A percentile compares a stretch with the other conserved stretches of the same genome.
phyloP scores from a whole-genome alignment of 129 eudicot genomes.

The Tagetes patula region DNA sequence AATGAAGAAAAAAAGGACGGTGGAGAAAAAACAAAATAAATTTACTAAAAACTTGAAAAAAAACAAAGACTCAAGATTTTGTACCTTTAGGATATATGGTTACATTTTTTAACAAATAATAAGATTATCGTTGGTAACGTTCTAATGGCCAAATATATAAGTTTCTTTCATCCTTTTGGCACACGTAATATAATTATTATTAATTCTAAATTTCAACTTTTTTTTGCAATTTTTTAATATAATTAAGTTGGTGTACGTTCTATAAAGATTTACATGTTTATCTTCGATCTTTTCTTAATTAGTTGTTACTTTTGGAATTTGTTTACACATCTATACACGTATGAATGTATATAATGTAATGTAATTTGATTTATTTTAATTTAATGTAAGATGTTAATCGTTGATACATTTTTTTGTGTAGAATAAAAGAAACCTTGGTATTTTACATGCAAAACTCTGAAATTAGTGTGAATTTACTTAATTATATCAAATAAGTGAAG shows the following conservation, averaged over 20 bases:
- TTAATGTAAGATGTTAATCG: too few species aligned
- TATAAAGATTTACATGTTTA: neutral
- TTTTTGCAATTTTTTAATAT: neutral
- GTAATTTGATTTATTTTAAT: neutral
- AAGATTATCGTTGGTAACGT: constrained; percentile 14
- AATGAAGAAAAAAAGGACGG: constrained; percentile 52
- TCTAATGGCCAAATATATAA: constrained; percentile 9
- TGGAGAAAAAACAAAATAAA: constrained; percentile 19
- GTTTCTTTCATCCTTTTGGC: constrained; percentile 17
- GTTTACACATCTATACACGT: neutral
- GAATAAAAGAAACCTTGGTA: neutral
- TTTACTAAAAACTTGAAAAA: neutral
- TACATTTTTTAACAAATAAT: constrained; percentile 28
- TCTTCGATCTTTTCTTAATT: neutral
- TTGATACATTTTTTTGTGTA: too few species aligned
- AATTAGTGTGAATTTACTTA: too few species aligned
- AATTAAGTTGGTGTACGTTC: neutral
- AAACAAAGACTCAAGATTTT: neutral
- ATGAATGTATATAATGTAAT: neutral
- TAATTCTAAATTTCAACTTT: neutral
- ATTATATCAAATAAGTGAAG: too few species aligned
- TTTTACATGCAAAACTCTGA: neutral
- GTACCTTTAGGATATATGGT: neutral
- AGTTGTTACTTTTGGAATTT: neutral
- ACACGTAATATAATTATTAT: neutral